Percentiles rank a stretch among this genome's conserved stretches.
phyloP scores from a whole-genome alignment of 192 early-diverging fungal species.

The Spizellomyces sp. region DNA sequence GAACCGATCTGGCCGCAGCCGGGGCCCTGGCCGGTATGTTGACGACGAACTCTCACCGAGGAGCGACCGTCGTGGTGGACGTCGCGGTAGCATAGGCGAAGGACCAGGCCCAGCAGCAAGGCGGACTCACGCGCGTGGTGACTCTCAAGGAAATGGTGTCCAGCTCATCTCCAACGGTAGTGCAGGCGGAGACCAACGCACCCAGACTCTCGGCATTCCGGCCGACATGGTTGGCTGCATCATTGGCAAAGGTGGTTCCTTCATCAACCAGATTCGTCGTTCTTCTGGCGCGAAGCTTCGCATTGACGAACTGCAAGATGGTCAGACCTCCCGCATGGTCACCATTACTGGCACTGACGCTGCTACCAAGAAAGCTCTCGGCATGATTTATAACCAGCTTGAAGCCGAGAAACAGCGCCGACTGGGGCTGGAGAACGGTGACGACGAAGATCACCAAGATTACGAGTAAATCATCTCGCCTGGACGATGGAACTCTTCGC shows the following conservation, averaged over 20 bases:
- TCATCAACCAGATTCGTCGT: conserved; percentile 56
- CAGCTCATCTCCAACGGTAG: conserved; percentile 13
- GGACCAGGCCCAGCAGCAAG: background rate
- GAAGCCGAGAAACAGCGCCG: conserved; percentile 24
- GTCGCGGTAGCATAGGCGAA: background rate
- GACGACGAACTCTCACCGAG: conserved; percentile 2
- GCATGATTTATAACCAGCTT: conserved; percentile 30
- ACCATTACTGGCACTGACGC: conserved; percentile 88
- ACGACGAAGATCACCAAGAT: background rate
- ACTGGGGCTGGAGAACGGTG: background rate
- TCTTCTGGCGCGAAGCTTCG: conserved; percentile 67
- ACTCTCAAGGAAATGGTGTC: background rate
- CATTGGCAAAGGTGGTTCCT: conserved; percentile 87
- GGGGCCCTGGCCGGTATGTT: background rate
- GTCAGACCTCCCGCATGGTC: conserved; percentile 82
- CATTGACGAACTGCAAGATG: conserved; percentile 83
- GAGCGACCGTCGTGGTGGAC: background rate
- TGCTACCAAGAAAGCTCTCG: conserved; percentile 74
- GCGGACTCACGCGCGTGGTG: background rate
- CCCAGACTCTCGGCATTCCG: conserved; percentile 71
- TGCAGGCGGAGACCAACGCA: conserved; percentile 20
- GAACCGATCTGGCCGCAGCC: conserved; percentile 18
- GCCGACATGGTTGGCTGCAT: conserved; percentile 96
- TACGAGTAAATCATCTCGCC: background rate
- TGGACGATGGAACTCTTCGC: background rate